Base-by-base conservation (phyloP, 352 stramenopile genomes). In the Pythium sp. region DNA sequence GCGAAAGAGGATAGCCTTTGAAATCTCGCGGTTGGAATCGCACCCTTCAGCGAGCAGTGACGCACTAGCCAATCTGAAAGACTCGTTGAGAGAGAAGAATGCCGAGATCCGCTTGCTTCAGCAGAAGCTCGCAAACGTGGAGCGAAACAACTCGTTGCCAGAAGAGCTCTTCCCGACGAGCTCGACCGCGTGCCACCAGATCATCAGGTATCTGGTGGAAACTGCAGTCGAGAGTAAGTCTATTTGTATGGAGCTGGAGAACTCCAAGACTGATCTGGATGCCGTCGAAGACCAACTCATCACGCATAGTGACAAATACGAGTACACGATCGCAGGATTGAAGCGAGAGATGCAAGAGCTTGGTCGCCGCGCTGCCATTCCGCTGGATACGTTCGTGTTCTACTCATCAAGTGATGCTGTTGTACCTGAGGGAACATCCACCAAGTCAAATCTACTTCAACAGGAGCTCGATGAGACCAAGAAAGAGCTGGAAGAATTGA, bases 61-160 rank as follows among this genome's bases (percentile, higher is more conserved):
- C 24, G 67, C 74, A 41, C 64, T 90, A 15, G 66, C 65, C 20
- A 60, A 53, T 32, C 59, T 91, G 57, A 84, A 79, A 61, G 28
- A 60, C 30, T 47, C 75, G 26, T 62, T 93, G 38, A 69, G 70
- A 26, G 65, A 73, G 20, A 91, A 92, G 58, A 89, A 84, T 54
- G 65, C 66, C 24, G 76, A 81, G 9, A 91, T 93, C 61, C 77
- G 79, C 0, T 38, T 82, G 53, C 72, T 93, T 3, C 86, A 93
- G 61, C 82, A 86, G 49, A 88, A 89, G 49, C 65, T 93, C 4
- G 65, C 73, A 2, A 79, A 67, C 41, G 72, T 91, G 9, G 82
- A 91, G 64, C 84, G 81, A 54, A 86, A 72, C 49, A 77, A 67
- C 14, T 47, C 74, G 8, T 41, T 89, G 0, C 79, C 86, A 11